A percentile compares a stretch with the other conserved stretches of the same genome.
phyloP scores from a whole-genome alignment of 352 stramenopile species.

The Discostella stelligera region DNA sequence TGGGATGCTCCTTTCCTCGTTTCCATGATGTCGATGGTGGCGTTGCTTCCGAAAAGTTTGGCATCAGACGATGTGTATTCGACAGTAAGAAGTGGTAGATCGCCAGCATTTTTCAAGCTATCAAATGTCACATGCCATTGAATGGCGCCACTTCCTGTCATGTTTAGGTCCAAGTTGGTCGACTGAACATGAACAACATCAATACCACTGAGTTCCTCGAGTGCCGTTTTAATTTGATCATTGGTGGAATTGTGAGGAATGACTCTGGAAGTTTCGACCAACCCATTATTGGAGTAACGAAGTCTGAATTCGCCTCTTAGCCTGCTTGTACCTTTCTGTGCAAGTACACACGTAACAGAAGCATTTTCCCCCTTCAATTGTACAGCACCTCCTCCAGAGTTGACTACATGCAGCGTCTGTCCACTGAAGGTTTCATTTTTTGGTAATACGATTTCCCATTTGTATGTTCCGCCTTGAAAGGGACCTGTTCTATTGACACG shows the following conservation, averaged over 20 bases:
- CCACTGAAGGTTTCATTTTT: slow-evolving; percentile 51
- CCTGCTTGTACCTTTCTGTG: slow-evolving; percentile 41
- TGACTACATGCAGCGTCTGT: slow-evolving; percentile 56
- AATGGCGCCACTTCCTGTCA: slow-evolving; percentile 54
- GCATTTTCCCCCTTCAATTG: slow-evolving; percentile 42
- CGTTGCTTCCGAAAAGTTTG: slow-evolving; percentile 53
- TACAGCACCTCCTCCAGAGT: slow-evolving; percentile 48
- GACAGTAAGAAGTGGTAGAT: slow-evolving; percentile 58
- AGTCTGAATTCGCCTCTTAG: slow-evolving; percentile 61
- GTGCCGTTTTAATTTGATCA: slow-evolving; percentile 82
- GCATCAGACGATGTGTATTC: slow-evolving; percentile 26
- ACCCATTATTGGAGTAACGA: slow-evolving; percentile 33
- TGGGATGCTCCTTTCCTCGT: slow-evolving; percentile 40
- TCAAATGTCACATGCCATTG: slow-evolving; percentile 80
- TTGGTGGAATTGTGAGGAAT: slow-evolving; percentile 86
- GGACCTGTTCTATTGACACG: slow-evolving; percentile 45
- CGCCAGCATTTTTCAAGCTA: slow-evolving; percentile 71
- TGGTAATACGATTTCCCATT: slow-evolving; percentile 62
- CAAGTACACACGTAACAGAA: slow-evolving; percentile 38
- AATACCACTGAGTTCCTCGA: slow-evolving; percentile 83
- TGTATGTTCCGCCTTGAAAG: slow-evolving; percentile 40
- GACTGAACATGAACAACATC: slow-evolving; percentile 79
- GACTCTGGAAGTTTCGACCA: slow-evolving; percentile 56
- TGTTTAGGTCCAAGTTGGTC: slow-evolving; percentile 54
- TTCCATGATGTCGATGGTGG: slow-evolving; percentile 46